A percentile compares a stretch with the other conserved stretches of the same genome.
Evolutionary conservation across 148 eudicot species (phyloP).

Genomic region (Persicaria maculosa): DNA sequence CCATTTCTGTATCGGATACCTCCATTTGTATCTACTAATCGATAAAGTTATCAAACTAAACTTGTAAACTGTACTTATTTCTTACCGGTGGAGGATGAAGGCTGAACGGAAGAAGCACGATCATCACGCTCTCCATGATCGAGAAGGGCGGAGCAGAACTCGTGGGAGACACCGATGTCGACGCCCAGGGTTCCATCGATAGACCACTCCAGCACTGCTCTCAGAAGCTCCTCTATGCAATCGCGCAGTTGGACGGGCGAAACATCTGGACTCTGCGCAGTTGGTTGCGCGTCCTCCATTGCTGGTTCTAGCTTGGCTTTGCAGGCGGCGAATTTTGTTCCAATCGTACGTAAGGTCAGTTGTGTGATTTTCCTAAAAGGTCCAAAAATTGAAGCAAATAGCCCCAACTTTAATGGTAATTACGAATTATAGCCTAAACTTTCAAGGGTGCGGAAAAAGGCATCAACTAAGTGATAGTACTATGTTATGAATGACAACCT

Average conservation of each 20-base stretch:
- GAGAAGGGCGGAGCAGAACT: conserved; percentile 49
- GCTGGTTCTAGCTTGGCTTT: background rate
- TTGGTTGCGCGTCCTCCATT: background rate
- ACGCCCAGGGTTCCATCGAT: conserved; percentile 29
- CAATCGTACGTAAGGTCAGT: too few relatives aligned
- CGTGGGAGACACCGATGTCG: conserved; percentile 36
- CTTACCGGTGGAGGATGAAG: conserved; percentile 13
- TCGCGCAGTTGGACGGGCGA: conserved; percentile 28
- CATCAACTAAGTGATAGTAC: too few relatives aligned
- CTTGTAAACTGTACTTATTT: background rate
- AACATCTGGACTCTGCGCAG: conserved; percentile 23
- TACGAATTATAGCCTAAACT: too few relatives aligned
- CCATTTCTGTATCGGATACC: background rate
- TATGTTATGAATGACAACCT: too few relatives aligned
- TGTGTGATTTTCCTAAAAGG: too few relatives aligned
- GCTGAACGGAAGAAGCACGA: conserved; percentile 1
- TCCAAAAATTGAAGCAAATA: too few relatives aligned
- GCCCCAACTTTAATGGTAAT: too few relatives aligned
- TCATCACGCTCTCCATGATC: background rate
- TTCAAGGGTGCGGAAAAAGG: too few relatives aligned
- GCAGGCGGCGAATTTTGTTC: background rate
- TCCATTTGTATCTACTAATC: background rate
- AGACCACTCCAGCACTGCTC: conserved; percentile 40
- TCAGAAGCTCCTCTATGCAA: conserved; percentile 46
- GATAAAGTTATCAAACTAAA: background rate